Percentiles rank a stretch among this genome's conserved stretches.
phyloP scores from a whole-genome alignment of 305 asterid species.

The Lippia alba region DNA sequence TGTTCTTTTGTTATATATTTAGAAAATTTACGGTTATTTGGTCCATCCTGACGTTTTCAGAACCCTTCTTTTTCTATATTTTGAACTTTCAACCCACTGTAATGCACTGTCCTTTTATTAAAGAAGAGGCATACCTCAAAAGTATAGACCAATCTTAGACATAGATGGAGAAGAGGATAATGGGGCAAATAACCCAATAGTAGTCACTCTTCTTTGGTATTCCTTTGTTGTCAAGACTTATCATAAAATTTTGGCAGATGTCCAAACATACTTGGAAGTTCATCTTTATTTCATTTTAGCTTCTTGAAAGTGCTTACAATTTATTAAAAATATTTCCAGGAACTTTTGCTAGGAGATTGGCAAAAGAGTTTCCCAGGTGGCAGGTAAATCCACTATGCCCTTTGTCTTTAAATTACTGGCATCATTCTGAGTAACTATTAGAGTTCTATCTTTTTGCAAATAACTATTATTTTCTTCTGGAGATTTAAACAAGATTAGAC shows the following conservation, averaged over 20 bases:
- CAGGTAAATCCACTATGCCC: constrained; percentile 56
- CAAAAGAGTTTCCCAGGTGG: constrained; percentile 94
- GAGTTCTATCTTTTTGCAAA: constrained; percentile 2
- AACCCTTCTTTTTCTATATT: not conserved
- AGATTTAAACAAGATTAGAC: not conserved
- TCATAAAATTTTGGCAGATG: not conserved
- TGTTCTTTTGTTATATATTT: not conserved
- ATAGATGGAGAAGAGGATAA: constrained; percentile 1
- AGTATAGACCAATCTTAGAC: not conserved
- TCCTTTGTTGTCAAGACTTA: no score
- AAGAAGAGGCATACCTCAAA: not conserved
- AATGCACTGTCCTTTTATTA: not conserved
- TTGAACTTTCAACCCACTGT: not conserved
- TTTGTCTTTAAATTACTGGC: constrained; percentile 24
- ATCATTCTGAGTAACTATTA: constrained; percentile 6
- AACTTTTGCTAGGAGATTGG: constrained; percentile 90
- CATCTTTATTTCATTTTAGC: constrained; percentile 17
- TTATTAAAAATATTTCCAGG: constrained; percentile 55
- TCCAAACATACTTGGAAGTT: constrained; percentile 20
- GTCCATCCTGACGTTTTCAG: not conserved
- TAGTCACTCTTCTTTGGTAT: not conserved
- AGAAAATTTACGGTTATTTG: not conserved
- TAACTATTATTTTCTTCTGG: not conserved
- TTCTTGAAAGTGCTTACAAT: constrained; percentile 28
- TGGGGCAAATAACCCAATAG: not conserved